phyloP scores from a whole-genome alignment of 2,329 filamentous ascomycete genomes.

The Stagonosporopsis vannaccii region DNA sequence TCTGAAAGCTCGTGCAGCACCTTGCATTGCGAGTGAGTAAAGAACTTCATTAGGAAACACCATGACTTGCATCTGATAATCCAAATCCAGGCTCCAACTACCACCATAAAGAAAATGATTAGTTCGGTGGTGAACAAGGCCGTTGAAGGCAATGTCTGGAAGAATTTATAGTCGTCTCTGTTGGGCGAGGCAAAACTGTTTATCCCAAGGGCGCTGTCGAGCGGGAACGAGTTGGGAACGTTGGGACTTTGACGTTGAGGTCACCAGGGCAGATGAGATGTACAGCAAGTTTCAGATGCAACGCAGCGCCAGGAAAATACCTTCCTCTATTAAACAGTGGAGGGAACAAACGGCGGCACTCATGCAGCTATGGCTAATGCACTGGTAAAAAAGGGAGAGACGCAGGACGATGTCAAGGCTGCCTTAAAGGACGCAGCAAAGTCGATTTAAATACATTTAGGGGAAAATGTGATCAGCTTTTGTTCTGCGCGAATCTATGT shows the following conservation, averaged over 20 bases:
- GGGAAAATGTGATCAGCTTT: no score
- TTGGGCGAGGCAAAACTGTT: conserved; percentile 12
- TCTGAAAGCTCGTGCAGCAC: no score
- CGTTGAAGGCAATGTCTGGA: conserved; percentile 13
- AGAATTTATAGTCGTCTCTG: conserved; percentile 10
- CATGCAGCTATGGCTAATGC: conserved; percentile 28
- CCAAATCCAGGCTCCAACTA: background rate
- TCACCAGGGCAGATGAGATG: conserved; percentile 1
- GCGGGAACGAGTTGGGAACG: conserved; percentile 9
- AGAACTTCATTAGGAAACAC: no score
- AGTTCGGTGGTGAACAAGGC: background rate
- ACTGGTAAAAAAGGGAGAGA: no score
- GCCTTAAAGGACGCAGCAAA: no score
- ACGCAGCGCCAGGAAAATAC: conserved; percentile 40
- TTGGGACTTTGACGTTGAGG: conserved; percentile 15
- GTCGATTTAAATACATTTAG: no score
- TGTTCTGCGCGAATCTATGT: no score
- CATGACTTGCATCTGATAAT: background rate
- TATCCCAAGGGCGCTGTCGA: conserved; percentile 9
- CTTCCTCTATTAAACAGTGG: conserved; percentile 33
- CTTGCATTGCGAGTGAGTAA: no score
- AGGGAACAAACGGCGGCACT: conserved; percentile 40
- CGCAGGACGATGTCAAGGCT: no score
- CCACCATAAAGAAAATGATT: background rate
- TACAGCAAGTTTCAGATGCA: conserved; percentile 39